A percentile compares a stretch with the other conserved stretches of the same genome.
Conservation (phyloP, 805 yeast genomes). For the Barnettozyma siamensis region DNA sequence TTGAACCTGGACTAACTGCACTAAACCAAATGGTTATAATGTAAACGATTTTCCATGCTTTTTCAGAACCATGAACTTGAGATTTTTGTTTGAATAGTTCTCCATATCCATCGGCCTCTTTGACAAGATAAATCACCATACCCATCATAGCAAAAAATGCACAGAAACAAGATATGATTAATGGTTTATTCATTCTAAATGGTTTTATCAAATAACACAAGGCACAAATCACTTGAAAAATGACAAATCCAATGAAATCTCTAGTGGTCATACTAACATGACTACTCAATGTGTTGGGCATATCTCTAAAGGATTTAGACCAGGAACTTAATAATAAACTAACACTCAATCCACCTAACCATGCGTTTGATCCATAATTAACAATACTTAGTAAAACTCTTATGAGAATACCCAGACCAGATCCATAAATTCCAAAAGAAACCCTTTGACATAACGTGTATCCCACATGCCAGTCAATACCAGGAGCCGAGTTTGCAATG, state of each 20-base stretch:
- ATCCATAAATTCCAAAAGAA: conserved; percentile 42
- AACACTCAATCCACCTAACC: conserved; percentile 39
- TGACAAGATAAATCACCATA: conserved; percentile 26
- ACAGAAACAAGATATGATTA: conserved; percentile 20
- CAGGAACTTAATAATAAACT: conserved; percentile 35
- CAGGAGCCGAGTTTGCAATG: conserved; percentile 42
- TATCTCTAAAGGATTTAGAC: conserved; percentile 31
- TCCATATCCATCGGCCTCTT: conserved; percentile 31
- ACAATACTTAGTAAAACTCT: conserved; percentile 41
- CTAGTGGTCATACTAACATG: conserved; percentile 26
- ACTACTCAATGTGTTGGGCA: conserved; percentile 30
- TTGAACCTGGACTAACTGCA: conserved; percentile 27
- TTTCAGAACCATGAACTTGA: conserved; percentile 24
- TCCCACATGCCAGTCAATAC: conserved; percentile 44
- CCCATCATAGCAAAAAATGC: conserved; percentile 29
- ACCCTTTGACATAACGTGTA: conserved; percentile 41
- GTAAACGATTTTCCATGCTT: conserved; percentile 30
- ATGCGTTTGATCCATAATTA: conserved; percentile 41
- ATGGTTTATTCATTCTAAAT: conserved; percentile 20
- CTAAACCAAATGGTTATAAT: conserved; percentile 29
- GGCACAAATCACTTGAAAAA: conserved; percentile 30
- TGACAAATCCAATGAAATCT: conserved; percentile 28
- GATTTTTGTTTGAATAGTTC: conserved; percentile 27
- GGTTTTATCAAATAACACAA: conserved; percentile 23
- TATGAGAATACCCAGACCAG: conserved; percentile 34